Base-by-base conservation (phyloP, 129 eudicot genomes). In the Chrysanthemum lavandulifolium region DNA sequence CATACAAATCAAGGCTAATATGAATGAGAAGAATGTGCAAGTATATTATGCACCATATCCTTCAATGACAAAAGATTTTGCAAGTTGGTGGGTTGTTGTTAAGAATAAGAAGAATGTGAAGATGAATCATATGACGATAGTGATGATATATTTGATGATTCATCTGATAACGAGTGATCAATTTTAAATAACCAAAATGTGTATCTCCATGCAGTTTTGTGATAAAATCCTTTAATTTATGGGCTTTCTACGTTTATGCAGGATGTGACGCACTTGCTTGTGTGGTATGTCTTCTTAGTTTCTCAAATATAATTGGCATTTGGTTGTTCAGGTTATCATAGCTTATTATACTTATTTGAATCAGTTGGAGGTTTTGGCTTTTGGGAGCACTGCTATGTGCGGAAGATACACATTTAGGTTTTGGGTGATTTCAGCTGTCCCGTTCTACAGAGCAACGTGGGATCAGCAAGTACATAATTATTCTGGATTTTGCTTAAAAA, bases 251-350 rank as follows among this genome's bases (percentile, higher is more conserved):
- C 29, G 43, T 64, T 64, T 58, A 49, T 79, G 82, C 90, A 93
- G 98, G 98, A 62, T 93, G 98, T 83, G 98, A 93, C 71, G 98
- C 98, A 27, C 95, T 93, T 76, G 97, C 88, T 1, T 93, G 98
- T 82, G 96, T 97, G 65, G 98, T 93, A 90, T 73, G 95, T 76
- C 40, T 59, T 36, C 25, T 72, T 65, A 12, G 16, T 33, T 45
- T 8, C 12, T 61, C 6, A 3, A 61, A 14, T 61, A 16, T 29
- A 13, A 3, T 13, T 61, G n/a, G 18, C 47, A 40, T 40, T 40
- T 40, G 47, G 47, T 10, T 40, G 80, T 11, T 40, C 40, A 10
- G 27, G 40, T 68, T 68, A 53, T 57, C 65, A 33, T 64, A 67
- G 29, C 54, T 43, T 33, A 57, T 31, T 68, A 33, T 53, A 36